These are phyloP conservation scores for Dendrobium officinale DNA, from an alignment of 106 monocot species.

Conservation along the genomic window DNA sequence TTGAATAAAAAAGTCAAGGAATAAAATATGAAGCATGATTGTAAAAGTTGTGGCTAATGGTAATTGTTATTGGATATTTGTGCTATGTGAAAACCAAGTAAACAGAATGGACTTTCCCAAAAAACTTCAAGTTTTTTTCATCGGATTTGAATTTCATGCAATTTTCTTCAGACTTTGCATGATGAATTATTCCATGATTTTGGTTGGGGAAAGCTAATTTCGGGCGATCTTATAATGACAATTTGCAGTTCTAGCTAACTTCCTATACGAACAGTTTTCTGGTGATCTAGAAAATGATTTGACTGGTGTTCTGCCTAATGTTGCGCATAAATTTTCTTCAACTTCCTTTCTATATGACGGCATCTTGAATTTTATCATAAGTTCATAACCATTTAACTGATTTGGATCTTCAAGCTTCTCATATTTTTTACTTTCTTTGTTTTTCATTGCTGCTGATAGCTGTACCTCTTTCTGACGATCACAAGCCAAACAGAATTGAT, in stretches of 20 bases:
- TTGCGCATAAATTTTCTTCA: not conserved
- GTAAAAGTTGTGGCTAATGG: not conserved
- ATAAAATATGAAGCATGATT: not conserved
- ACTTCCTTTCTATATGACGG: not conserved
- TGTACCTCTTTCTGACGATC: conserved; percentile 70
- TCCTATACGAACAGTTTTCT: not conserved
- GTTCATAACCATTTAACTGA: too few relatives aligned
- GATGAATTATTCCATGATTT: not conserved
- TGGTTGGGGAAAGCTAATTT: not conserved
- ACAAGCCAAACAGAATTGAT: conserved; percentile 92
- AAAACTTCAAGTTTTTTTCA: too few relatives aligned
- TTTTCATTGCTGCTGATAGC: conserved; percentile 26
- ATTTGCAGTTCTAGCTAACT: not conserved
- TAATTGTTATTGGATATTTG: not conserved
- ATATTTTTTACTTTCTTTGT: not conserved
- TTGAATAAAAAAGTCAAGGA: too few relatives aligned
- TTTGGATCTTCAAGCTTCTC: not conserved
- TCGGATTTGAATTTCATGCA: not conserved
- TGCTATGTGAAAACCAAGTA: not conserved
- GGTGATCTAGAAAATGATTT: not conserved
- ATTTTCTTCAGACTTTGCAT: not conserved
- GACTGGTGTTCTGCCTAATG: not conserved
- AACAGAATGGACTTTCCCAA: not conserved
- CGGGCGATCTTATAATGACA: not conserved
- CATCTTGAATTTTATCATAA: too few relatives aligned